These are phyloP conservation scores for Asterella californica DNA, from an alignment of 225 moss, liverwort and hornwort genomes.

Conservation along the genomic window DNA sequence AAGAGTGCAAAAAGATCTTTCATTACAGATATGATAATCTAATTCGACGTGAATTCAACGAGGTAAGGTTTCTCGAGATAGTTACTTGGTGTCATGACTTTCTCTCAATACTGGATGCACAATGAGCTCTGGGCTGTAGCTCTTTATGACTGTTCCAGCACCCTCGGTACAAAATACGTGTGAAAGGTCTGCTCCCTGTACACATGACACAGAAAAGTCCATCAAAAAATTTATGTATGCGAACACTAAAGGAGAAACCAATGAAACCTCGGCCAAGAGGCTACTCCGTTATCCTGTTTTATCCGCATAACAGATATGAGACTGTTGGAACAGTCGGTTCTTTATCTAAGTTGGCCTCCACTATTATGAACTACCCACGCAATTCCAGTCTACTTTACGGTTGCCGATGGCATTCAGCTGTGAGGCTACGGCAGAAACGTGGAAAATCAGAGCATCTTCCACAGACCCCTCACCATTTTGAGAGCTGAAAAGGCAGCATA, in stretches of 20 bases:
- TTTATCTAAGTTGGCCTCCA: too few species aligned
- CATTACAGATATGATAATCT: not conserved
- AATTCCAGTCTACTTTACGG: too few species aligned
- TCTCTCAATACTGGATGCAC: conserved; percentile 95
- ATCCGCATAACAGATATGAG: too few species aligned
- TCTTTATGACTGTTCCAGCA: conserved; percentile 94
- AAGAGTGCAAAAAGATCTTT: not conserved
- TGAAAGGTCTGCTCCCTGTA: conserved; percentile 91
- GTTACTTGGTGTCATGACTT: conserved; percentile 65
- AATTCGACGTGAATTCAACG: not conserved
- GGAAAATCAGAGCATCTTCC: not conserved
- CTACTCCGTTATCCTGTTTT: too few species aligned
- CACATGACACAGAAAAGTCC: not conserved
- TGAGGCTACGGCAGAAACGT: not conserved
- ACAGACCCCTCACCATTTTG: conserved; percentile 55
- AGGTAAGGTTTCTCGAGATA: not conserved
- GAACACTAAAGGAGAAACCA: too few species aligned
- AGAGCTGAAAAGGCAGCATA: conserved; percentile 90
- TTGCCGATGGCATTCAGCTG: not conserved
- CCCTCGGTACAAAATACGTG: conserved; percentile 98
- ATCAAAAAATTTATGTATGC: not conserved
- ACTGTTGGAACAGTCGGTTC: too few species aligned
- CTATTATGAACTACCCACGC: too few species aligned
- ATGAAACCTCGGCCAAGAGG: too few species aligned
- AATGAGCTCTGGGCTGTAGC: conserved; percentile 97